Conservation (phyloP, 208 protist species). For the Strigomonas culicis region DNA sequence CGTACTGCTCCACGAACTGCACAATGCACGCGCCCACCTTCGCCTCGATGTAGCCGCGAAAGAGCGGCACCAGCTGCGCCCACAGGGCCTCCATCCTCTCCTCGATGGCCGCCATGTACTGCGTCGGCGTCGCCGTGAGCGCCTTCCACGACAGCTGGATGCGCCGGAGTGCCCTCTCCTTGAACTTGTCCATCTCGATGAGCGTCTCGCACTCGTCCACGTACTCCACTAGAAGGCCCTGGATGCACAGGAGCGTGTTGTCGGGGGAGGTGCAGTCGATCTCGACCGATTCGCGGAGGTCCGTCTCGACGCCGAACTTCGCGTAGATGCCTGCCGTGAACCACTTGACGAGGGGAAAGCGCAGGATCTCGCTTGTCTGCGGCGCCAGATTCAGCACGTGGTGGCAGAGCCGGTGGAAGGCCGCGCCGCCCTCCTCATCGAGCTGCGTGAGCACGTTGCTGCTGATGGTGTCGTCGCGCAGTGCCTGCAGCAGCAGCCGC, state of each 20-base stretch:
- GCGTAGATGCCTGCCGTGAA: conserved; percentile 16
- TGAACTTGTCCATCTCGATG: conserved; percentile 23
- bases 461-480: conserved; percentile 19
- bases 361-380: conserved; percentile 17
- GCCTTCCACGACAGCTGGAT: conserved; percentile 25
- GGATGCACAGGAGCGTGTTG: conserved; percentile 39
- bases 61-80: conserved; percentile 26
- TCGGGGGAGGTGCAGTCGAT: conserved; percentile 45
- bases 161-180: conserved; percentile 25
- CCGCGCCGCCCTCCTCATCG: conserved; percentile 13
- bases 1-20: conserved; percentile 40
- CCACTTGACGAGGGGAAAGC: conserved; percentile 32
- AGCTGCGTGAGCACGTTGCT: neutral
- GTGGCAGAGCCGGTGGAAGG: conserved; percentile 22
- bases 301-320: conserved; percentile 2
- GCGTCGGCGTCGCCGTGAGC: neutral
- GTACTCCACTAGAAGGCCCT: conserved; percentile 27
- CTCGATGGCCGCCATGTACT: conserved; percentile 18
- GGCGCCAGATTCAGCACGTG: conserved; percentile 36
- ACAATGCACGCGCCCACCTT: conserved; percentile 43
- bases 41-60: conserved; percentile 37
- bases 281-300: conserved; percentile 5
- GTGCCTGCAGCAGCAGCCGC: conserved; percentile 16
- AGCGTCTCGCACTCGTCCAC: conserved; percentile 33
- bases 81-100: conserved; percentile 14